Base-by-base conservation (phyloP, 805 yeast genomes). In the Sugiyamaella valdiviana region DNA sequence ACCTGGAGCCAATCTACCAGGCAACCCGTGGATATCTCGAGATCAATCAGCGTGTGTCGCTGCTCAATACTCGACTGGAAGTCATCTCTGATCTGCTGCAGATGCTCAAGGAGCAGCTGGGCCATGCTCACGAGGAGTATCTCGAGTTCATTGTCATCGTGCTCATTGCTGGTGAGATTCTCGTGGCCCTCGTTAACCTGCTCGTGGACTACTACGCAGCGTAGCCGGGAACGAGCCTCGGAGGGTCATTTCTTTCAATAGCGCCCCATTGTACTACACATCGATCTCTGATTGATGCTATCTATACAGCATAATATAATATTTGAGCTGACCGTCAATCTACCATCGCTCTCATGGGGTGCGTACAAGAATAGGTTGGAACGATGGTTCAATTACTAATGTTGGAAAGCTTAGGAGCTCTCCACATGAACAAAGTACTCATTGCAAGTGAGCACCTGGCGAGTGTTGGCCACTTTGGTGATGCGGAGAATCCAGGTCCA, bases 1-100 rank as follows among this genome's bases (percentile, higher is more conserved):
- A 90, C 61, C 72, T 93, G 52, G 99, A 93, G 63, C 99, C 99
- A 1, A 89, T 91, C 46, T 93, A 93, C 67, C 97, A 90, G 65
- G 97, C 98, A 0, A 89, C 95, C 2, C 79, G 98, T 64, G 96
- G 97, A 0, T 91, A 91, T 65, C 67, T 93, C 53, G 99, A 93
- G 62, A 93, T 93, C 58, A 90, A 90, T 63, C 98, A 91, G 67
- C 72, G 99, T 42, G 98, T 91, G 0, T 83, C 89, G 21, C 70
- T 93, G 49, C 70, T 93, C 46, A 93, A 93, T 63, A 96, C 93
- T 63, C 75, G 99, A 55, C 69, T 93, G 26, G 99, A 93, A 63
- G 98, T 93, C 14, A 88, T 93, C 48, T 80, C 91, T 5, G 99
- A 93, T 68, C 74, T 93, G 58, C 70, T 93, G 54, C 96, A 90